Conservation (phyloP, 257 asterid genomes). For the Lavandula angustifolia region DNA sequence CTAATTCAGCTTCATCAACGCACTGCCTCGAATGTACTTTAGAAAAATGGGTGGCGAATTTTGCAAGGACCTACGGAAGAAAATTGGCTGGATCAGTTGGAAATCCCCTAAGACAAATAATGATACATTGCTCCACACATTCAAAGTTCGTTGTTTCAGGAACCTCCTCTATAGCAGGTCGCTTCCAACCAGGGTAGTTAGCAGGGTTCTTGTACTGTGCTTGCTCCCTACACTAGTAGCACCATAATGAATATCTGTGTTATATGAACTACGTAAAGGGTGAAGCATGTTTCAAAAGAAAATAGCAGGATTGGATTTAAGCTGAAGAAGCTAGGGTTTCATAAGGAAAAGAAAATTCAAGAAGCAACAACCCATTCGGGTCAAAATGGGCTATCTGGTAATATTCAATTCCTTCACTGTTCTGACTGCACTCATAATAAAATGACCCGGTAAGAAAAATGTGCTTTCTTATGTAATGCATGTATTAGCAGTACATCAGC, state of each 20-base stretch:
- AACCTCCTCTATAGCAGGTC: constrained; percentile 93
- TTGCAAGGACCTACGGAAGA: constrained; percentile 59
- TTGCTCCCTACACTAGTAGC: constrained; percentile 67
- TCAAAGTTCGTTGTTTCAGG: constrained; percentile 34
- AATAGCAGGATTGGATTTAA: constrained; percentile 13
- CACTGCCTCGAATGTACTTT: constrained; percentile 85
- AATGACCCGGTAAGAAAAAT: not conserved
- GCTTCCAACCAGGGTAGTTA: constrained; percentile 62
- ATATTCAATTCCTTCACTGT: not conserved
- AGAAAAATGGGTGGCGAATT: constrained; percentile 63
- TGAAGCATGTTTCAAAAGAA: constrained; percentile 19
- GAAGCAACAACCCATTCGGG: not conserved
- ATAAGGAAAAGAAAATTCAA: not conserved
- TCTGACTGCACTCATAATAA: constrained; percentile 14
- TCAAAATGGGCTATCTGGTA: too few species aligned
- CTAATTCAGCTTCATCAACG: constrained; percentile 90
- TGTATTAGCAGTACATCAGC: constrained; percentile 16
- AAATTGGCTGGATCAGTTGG: constrained; percentile 22
- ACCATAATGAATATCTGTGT: constrained; percentile 8
- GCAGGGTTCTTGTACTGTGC: constrained; percentile 76
- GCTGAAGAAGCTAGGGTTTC: not conserved
- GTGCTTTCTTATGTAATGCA: constrained; percentile 21
- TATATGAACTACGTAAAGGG: constrained; percentile 6
- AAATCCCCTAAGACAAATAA: constrained; percentile 15
- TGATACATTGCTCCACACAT: constrained; percentile 24